phyloP scores from a whole-genome alignment of 1,284 basidiomycete genomes.

The Meira nashicola region DNA sequence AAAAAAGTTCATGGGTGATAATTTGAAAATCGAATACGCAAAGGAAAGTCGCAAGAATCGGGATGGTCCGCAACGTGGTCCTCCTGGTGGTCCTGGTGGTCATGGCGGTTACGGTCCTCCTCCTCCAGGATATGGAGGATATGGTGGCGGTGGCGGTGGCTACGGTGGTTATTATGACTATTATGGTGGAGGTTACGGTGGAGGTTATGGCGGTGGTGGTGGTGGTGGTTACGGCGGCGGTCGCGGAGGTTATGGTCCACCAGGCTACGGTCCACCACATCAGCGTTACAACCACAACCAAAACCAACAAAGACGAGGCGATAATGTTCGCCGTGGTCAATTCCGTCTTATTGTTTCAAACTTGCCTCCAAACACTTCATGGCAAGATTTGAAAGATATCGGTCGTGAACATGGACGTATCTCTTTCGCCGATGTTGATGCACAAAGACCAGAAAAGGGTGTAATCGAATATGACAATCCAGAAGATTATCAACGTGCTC shows the following conservation, averaged over 20 bases:
- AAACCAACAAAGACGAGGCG: conserved; percentile 6
- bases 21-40: conserved; percentile 48
- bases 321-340: conserved; percentile 36
- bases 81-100: conserved; percentile 22
- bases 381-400: conserved; percentile 97
- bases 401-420: conserved; percentile 77
- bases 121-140: conserved; percentile 1
- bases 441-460: conserved; percentile 46
- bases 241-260: conserved; percentile 3
- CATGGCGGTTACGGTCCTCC: conserved; percentile 14
- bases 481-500: conserved; percentile 48
- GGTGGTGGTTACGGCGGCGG: conserved; percentile 27
- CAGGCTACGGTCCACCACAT: conserved; percentile 22
- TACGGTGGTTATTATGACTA: conserved; percentile 15
- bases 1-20: conserved; percentile 48
- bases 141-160: neutral
- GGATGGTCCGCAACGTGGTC: conserved; percentile 16
- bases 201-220: conserved; percentile 11
- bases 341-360: conserved; percentile 54
- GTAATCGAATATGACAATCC: conserved; percentile 50
- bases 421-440: conserved; percentile 48
- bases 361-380: conserved; percentile 85
- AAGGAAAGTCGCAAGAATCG: conserved; percentile 24
- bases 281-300: conserved; percentile 6
- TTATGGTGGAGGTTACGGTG: conserved; percentile 14